Evolutionary conservation across 2,329 filamentous ascomycete genomes (phyloP).

Genomic region (Rhinocladiella similis): DNA sequence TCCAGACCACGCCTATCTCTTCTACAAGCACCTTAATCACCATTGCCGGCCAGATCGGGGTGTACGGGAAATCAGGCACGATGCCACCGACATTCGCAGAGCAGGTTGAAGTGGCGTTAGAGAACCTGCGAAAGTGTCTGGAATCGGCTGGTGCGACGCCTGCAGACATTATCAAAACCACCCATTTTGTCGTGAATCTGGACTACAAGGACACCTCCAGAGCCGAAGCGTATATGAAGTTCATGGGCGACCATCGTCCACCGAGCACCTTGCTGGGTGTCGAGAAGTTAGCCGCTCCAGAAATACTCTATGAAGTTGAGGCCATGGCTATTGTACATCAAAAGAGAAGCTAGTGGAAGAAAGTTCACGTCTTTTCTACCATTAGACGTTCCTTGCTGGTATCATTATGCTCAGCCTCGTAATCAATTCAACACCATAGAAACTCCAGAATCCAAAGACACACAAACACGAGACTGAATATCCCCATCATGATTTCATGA

Average conservation of each 20-base stretch:
- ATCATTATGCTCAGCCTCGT: not conserved
- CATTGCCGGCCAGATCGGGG: slow-evolving; percentile 22
- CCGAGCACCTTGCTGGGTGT: slow-evolving; percentile 21
- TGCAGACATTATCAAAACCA: slow-evolving; percentile 20
- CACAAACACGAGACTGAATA: not conserved
- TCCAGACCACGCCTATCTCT: slow-evolving; percentile 14
- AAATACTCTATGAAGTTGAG: slow-evolving; percentile 22
- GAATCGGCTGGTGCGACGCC: slow-evolving; percentile 17
- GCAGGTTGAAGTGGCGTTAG: slow-evolving; percentile 21
- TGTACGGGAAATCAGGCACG: slow-evolving; percentile 1
- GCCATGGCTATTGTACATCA: slow-evolving; percentile 18
- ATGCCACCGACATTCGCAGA: slow-evolving; percentile 8
- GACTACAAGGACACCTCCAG: slow-evolving; percentile 16
- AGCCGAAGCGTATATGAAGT: slow-evolving; percentile 11
- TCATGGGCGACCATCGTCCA: slow-evolving; percentile 15
- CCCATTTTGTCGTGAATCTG: slow-evolving; percentile 22
- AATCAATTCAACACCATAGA: not conserved
- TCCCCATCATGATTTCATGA: not conserved
- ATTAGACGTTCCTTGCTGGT: not conserved
- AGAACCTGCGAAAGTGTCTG: slow-evolving; percentile 21
- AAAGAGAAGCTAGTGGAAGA: not conserved
- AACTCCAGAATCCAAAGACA: no score
- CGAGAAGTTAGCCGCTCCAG: slow-evolving; percentile 13
- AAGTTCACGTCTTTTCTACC: not conserved
- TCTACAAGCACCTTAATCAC: slow-evolving; percentile 13